Evolutionary conservation across 2,329 filamentous ascomycete genomes (phyloP), one percentile per base, ranked within the genome.

Genomic region (Capronia coronata): DNA sequence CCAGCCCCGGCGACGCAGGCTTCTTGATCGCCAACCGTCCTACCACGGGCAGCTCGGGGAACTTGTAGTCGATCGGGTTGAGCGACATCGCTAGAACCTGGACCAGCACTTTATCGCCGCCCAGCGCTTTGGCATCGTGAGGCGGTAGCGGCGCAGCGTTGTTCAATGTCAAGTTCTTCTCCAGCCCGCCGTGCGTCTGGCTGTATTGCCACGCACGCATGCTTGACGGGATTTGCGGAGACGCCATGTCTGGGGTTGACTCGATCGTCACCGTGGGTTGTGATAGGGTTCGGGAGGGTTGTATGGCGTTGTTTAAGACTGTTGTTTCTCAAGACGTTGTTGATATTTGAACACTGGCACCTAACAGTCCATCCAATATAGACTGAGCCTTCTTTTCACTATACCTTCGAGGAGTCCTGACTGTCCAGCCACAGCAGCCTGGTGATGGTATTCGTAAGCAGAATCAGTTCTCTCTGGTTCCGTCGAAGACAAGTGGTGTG

Each of bases 1-100:
- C 75, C 59, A 75, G 66, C 0, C 74, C 73, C 0, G 77, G 77
- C 1, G 70, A 70, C 1, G 71, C 73, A 0, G 74, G 71, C 3
- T 62, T 64, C 19, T 64, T 60, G 29, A 75, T 63, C 1, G 71
- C 30, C 18, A 70, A 53, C 2, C 68, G 66, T 1, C 63, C 63
- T 4, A 76, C 48, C 2, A 73, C 18, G 0, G 72, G 64, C 22
- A 73, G 65, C 60, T 84, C 80, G 8, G 77, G 70, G 1, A 78
- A 56, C 64, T 85, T 85, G 71, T 80, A 77, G 70, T 86, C 83
- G 22, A 76, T 76, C 0, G 80, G 80, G 61, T 84, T 85, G 55
- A 84, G 62, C 19, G 75, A 67, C 21, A 72, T 70, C 49, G 71
- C 67, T 49, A 75, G 64, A 6, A 84, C 75, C 54, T 75, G 67